Conservation (phyloP, 495 filamentous ascomycete species). For the Xylaria telfairii region DNA sequence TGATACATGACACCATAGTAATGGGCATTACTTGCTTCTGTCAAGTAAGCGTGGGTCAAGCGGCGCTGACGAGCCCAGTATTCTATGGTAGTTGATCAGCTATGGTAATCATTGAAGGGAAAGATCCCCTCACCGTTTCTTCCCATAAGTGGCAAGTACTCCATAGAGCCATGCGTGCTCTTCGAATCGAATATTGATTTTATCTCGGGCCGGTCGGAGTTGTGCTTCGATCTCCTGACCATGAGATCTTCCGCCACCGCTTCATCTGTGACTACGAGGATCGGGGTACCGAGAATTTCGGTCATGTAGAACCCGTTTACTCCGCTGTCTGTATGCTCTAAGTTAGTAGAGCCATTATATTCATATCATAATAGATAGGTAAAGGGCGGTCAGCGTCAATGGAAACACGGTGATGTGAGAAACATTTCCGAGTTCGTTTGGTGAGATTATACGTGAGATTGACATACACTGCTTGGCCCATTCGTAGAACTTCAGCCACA, state of each 20-base stretch:
- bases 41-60: slow-evolving; percentile 47
- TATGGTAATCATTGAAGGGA: neutral
- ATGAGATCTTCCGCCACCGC: slow-evolving; percentile 59
- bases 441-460: neutral
- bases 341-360: neutral
- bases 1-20: slow-evolving; percentile 49
- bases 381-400: neutral
- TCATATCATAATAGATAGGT: neutral
- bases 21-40: slow-evolving; percentile 44
- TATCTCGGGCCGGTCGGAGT: slow-evolving; percentile 53
- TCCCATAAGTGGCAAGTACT: slow-evolving; percentile 51
- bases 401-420: neutral
- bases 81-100: slow-evolving; percentile 28
- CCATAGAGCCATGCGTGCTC: slow-evolving; percentile 45
- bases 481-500: slow-evolving; percentile 60
- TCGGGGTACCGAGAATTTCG: slow-evolving; percentile 52
- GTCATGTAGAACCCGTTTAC: slow-evolving; percentile 52
- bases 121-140: slow-evolving; percentile 42
- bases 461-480: slow-evolving; percentile 50
- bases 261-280: slow-evolving; percentile 59
- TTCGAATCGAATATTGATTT: slow-evolving; percentile 52
- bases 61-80: slow-evolving; percentile 49
- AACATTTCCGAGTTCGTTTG: neutral
- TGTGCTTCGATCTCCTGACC: slow-evolving; percentile 53
- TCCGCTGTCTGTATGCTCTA: slow-evolving; percentile 38